A percentile compares a stretch with the other conserved stretches of the same genome.
These are phyloP conservation scores for Senecio squalidus DNA, from an alignment of 140 eudicot species.

Conservation along the genomic window DNA sequence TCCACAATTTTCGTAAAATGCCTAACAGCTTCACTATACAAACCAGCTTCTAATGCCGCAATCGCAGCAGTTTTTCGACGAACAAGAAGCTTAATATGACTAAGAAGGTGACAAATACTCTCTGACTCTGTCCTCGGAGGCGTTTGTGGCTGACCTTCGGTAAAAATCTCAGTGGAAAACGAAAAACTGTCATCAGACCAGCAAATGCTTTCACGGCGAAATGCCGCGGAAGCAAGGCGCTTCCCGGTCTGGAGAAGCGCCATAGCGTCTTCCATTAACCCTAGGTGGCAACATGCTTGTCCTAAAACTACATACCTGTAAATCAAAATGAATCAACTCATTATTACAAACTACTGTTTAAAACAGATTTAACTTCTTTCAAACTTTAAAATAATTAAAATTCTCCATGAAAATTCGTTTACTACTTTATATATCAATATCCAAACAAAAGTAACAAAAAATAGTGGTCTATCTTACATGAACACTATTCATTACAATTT, in stretches of 20 bases:
- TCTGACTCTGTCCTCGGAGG: conserved; percentile 68
- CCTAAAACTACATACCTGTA: conserved; percentile 81
- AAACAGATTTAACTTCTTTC: conserved; percentile 20
- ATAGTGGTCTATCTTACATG: too few species aligned
- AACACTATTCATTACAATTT: too few species aligned
- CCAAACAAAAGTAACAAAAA: too few species aligned
- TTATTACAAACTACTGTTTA: conserved; percentile 11
- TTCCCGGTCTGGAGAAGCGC: conserved; percentile 87
- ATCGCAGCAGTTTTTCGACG: conserved; percentile 93
- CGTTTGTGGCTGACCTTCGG: conserved; percentile 38
- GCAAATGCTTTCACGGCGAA: conserved; percentile 91
- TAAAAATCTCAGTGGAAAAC: conserved; percentile 40
- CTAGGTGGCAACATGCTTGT: conserved; percentile 92
- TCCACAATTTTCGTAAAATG: conserved; percentile 93
- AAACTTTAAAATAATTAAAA: background rate
- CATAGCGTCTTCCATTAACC: conserved; percentile 97
- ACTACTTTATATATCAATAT: too few species aligned
- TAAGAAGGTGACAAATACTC: conserved; percentile 58
- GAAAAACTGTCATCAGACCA: conserved; percentile 89
- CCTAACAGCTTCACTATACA: conserved; percentile 70
- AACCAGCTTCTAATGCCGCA: conserved; percentile 95
- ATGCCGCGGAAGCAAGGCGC: conserved; percentile 89
- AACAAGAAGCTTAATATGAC: conserved; percentile 84
- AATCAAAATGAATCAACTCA: conserved; percentile 11
- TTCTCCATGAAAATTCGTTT: background rate